Conservation (phyloP, 2,329 filamentous ascomycete genomes). For the Leptosphaerulina australis region DNA sequence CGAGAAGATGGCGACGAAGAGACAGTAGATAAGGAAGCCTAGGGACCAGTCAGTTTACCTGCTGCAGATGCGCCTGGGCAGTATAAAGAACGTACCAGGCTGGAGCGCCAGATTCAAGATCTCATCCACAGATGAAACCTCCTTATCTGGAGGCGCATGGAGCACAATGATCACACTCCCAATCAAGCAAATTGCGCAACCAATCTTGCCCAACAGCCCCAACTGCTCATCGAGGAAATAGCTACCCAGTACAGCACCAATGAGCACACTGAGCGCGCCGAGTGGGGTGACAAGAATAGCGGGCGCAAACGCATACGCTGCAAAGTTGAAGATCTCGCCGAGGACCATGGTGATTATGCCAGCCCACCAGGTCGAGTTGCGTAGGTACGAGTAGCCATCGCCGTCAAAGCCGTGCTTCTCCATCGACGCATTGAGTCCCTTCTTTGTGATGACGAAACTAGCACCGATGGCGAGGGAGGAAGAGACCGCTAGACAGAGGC, state of each 20-base stretch:
- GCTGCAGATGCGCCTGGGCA: not conserved
- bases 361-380: constrained; percentile 96
- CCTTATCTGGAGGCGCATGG: constrained; percentile 92
- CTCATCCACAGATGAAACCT: constrained; percentile 88
- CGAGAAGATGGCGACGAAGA: constrained; percentile 80
- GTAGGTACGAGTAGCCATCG: constrained; percentile 92
- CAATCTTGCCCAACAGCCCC: constrained; percentile 88
- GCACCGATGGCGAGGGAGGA: constrained; percentile 55
- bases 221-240: constrained; percentile 92
- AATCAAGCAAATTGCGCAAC: constrained; percentile 94
- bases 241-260: constrained; percentile 90
- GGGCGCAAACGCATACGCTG: constrained; percentile 95
- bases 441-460: constrained; percentile 99
- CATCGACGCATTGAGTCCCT: constrained; percentile 90
- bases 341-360: constrained; percentile 87
- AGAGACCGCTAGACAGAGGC: constrained; percentile 49
- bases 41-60: constrained; percentile 21
- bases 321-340: constrained; percentile 96
- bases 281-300: constrained; percentile 98
- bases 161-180: constrained; percentile 97
- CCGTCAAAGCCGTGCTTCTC: constrained; percentile 95
- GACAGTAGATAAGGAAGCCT: constrained; percentile 91
- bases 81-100: constrained; percentile 68
- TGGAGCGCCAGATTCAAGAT: constrained; percentile 89
- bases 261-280: constrained; percentile 90